phyloP scores from a whole-genome alignment of 768 basidiomycete genomes.

The Boletus rex-veris region DNA sequence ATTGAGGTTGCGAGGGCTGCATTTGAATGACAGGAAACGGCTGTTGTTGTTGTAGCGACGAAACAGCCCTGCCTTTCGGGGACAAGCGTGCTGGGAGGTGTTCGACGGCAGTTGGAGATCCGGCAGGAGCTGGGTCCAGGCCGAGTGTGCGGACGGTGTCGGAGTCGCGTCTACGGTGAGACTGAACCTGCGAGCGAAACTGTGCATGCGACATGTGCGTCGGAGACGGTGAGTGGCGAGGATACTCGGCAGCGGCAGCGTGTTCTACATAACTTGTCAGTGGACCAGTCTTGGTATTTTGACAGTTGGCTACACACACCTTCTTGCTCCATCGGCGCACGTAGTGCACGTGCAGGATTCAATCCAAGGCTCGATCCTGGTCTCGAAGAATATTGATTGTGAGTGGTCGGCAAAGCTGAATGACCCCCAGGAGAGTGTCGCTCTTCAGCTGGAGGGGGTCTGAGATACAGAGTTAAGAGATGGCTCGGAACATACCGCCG shows the following conservation, averaged over 20 bases:
- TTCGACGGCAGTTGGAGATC: slow-evolving; percentile 57
- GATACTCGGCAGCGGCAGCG: slow-evolving; percentile 20
- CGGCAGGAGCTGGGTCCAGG: slow-evolving; percentile 35
- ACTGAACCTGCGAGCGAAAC: slow-evolving; percentile 31
- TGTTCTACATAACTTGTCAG: slow-evolving; percentile 25
- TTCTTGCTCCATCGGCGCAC: slow-evolving; percentile 47
- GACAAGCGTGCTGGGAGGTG: slow-evolving; percentile 29
- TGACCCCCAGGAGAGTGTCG: slow-evolving; percentile 22
- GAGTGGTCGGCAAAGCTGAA: slow-evolving; percentile 13
- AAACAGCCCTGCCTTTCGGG: slow-evolving; percentile 25
- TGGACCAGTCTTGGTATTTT: not conserved
- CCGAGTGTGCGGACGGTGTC: slow-evolving; percentile 63
- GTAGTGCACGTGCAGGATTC: slow-evolving; percentile 35
- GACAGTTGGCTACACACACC: slow-evolving; percentile 23
- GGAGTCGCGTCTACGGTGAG: slow-evolving; percentile 69
- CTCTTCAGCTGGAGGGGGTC: slow-evolving; percentile 26
- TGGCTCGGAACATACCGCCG: slow-evolving; percentile 23
- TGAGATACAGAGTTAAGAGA: slow-evolving; percentile 27
- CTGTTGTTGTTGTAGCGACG: slow-evolving; percentile 26
- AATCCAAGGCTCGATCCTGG: slow-evolving; percentile 46
- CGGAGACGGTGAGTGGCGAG: slow-evolving; percentile 50
- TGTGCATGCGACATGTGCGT: slow-evolving; percentile 35
- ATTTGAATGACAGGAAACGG: slow-evolving; percentile 26
- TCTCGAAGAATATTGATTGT: slow-evolving; percentile 30
- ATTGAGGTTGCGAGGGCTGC: slow-evolving; percentile 19